Base-by-base conservation (phyloP, 2,329 filamentous ascomycete genomes). In the Beauveria caledonica region DNA sequence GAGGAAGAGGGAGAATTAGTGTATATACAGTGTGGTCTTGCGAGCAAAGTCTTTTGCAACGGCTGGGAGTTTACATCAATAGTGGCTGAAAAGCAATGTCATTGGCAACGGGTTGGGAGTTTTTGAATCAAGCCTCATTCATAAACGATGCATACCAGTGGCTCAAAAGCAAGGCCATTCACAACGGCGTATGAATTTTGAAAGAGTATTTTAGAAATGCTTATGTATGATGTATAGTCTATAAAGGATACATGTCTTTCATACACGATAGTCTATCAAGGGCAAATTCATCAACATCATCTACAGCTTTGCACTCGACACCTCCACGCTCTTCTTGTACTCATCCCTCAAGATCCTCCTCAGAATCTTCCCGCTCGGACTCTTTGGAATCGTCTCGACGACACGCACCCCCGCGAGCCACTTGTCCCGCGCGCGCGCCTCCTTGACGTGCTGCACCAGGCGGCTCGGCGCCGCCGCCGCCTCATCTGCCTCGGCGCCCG, bases 351-450 rank as follows among this genome's bases (percentile, higher is more conserved):
- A 10, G 9, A 60, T 65, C 50, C 84, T 73, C 60, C 84, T 75
- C 65, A 88, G 70, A 58, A 88, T 86, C 79, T 88, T 87, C 0
- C 85, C 85, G 63, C 80, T 84, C 0, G 84, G 79, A 66, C 80
- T 85, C 76, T 87, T 87, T 1, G 86, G 85, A 23, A 88, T 79
- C 33, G 73, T 77, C 56, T 83, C 78, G 4, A 84, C 72, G 65
- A 85, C 84, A 63, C 79, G 77, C 3, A 85, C 71, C 0, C 71
- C 76, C 64, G 77, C 82, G 60, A 86, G 70, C 72, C 78, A 80
- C 72, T 86, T 86, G 63, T 84, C 80, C 54, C 78, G 76, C 2
- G 84, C 80, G 66, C 86, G 83, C 66, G 80, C 81, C 39, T 79
- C 76, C 63, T 78, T 76, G 8, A 87, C 80, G 70, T 81, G 81